A percentile compares a stretch with the other conserved stretches of the same genome.
Evolutionary conservation across 2,329 filamentous ascomycete species (phyloP).

Genomic region (Sclerotinia subarctica): DNA sequence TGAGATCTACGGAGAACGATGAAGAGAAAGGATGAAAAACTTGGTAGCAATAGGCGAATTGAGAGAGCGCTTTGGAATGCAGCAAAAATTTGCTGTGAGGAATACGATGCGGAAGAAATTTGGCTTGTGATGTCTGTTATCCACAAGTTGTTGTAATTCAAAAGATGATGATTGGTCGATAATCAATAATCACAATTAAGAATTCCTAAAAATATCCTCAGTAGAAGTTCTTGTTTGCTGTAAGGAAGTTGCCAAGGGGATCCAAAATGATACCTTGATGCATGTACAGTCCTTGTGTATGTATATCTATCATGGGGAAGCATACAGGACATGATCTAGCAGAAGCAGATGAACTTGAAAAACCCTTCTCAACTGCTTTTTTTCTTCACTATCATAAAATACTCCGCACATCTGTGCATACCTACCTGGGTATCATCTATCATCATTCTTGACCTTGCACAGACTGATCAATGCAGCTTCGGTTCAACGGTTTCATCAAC

Average conservation of each 20-base stretch:
- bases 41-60: neutral
- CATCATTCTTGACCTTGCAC: neutral
- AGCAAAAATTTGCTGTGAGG: neutral
- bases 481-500: neutral
- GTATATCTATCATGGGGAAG: neutral
- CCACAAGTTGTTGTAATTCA: neutral
- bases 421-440: no score
- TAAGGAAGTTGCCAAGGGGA: neutral
- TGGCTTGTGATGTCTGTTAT: neutral
- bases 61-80: neutral
- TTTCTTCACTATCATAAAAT: no score
- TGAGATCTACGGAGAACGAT: neutral
- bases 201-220: conserved; percentile 2
- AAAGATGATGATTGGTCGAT: neutral
- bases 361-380: no score
- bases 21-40: neutral
- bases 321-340: no score
- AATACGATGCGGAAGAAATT: no score
- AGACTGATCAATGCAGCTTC: neutral
- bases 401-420: no score
- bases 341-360: no score
- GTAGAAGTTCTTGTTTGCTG: neutral
- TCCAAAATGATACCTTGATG: neutral
- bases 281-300: neutral
- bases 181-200: neutral